Evolutionary conservation across 1,284 basidiomycete genomes (phyloP).

Genomic region (Ceratobasidium sp.): DNA sequence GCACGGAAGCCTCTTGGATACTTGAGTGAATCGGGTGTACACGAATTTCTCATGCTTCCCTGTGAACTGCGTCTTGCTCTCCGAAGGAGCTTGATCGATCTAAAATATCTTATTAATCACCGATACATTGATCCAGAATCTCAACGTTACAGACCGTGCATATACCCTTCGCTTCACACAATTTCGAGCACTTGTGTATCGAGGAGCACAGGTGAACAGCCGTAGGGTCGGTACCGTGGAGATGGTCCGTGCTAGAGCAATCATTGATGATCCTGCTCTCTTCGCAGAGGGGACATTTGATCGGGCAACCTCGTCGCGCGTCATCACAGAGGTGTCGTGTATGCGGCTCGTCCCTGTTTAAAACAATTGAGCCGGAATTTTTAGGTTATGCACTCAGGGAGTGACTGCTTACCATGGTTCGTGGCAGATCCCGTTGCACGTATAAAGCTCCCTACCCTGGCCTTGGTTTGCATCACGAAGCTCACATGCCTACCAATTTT

Average conservation of each 20-base stretch:
- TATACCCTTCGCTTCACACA: constrained; percentile 54
- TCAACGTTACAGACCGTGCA: neutral
- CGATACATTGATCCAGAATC: neutral
- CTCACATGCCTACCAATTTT: too few relatives aligned
- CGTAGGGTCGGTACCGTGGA: constrained; percentile 60
- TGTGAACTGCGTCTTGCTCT: constrained; percentile 61
- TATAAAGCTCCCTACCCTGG: too few relatives aligned
- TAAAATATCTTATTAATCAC: constrained; percentile 61
- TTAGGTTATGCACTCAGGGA: too few relatives aligned
- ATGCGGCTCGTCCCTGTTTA: constrained; percentile 60
- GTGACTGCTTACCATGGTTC: too few relatives aligned
- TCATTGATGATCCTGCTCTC: too few relatives aligned
- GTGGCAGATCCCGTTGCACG: too few relatives aligned
- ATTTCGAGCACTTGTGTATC: constrained; percentile 53
- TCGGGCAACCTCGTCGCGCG: constrained; percentile 62
- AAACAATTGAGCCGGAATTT: too few relatives aligned
- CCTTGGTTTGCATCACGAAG: too few relatives aligned
- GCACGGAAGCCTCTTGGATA: constrained; percentile 62
- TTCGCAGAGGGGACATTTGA: constrained; percentile 65
- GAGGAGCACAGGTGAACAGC: constrained; percentile 70
- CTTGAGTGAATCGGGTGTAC: constrained; percentile 56
- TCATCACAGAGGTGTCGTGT: constrained; percentile 60
- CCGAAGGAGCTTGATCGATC: constrained; percentile 66
- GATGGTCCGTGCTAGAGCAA: constrained; percentile 63
- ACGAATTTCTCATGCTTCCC: constrained; percentile 61